phyloP scores from a whole-genome alignment of 495 filamentous ascomycete genomes.

The Lichina pygmaea region DNA sequence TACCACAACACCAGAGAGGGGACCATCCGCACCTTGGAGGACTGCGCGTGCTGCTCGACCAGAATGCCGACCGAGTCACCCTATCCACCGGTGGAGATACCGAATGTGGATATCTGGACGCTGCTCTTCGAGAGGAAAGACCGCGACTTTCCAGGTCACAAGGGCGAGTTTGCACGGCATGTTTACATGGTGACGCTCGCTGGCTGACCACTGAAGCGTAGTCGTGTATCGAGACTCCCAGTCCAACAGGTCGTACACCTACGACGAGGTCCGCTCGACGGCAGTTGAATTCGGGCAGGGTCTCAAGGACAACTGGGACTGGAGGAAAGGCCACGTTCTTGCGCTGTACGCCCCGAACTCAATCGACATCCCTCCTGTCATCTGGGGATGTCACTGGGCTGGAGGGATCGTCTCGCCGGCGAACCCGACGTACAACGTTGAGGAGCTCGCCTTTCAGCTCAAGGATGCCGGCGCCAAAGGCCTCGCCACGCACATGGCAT shows the following conservation, averaged over 20 bases:
- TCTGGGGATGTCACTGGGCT: slow-evolving; percentile 62
- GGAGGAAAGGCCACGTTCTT: slow-evolving; percentile 58
- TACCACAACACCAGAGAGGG: too few species aligned
- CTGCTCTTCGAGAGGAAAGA: slow-evolving; percentile 60
- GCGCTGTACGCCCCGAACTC: slow-evolving; percentile 46
- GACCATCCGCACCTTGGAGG: too few species aligned
- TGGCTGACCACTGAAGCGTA: slow-evolving; percentile 10
- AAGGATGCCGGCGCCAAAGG: slow-evolving; percentile 54
- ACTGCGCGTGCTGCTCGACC: too few species aligned
- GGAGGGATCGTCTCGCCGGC: slow-evolving; percentile 60
- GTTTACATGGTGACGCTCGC: not conserved
- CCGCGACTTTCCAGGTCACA: slow-evolving; percentile 34
- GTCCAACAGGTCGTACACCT: slow-evolving; percentile 49
- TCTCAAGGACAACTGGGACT: slow-evolving; percentile 43
- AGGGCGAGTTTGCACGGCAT: slow-evolving; percentile 17
- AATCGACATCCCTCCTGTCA: slow-evolving; percentile 43
- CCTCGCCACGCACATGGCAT: slow-evolving; percentile 40
- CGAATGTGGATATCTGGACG: slow-evolving; percentile 40
- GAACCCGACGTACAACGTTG: slow-evolving; percentile 64
- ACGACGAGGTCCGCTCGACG: slow-evolving; percentile 30
- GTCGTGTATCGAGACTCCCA: slow-evolving; percentile 60
- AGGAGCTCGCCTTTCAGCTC: slow-evolving; percentile 75
- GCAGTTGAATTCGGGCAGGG: slow-evolving; percentile 59
- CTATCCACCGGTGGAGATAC: slow-evolving; percentile 31
- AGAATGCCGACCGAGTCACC: slow-evolving; percentile 28